Evolutionary conservation across 2,329 filamentous ascomycete species (phyloP), one percentile per base, ranked within the genome.

Genomic region (Orbilia brochopaga): DNA sequence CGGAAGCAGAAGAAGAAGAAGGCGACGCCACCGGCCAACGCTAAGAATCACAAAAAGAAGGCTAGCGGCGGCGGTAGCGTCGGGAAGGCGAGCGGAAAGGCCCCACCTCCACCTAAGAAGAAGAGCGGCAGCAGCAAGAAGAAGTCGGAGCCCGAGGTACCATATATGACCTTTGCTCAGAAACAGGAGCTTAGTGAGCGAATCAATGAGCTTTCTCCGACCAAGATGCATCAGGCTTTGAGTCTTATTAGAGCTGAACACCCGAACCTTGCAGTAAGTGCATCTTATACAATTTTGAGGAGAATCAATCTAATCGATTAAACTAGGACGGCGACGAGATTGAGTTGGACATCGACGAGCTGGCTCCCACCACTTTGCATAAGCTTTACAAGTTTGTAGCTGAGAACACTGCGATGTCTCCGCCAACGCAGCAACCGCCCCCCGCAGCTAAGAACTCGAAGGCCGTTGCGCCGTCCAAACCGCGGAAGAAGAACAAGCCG

Each of bases 111-210:
- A 24, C 80, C 78, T 76, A 76, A 76, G 69, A 73, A 67, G 32
- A 75, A 76, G 53, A 74, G 66, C 32, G 64, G 37, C 54, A 77
- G 78, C 66, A 27, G 27, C 24, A 72, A 64, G 35, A 82, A 86
- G 78, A 84, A 85, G 76, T 77, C 80, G 2, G 77, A 79, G 19
- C 67, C 74, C 51, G 65, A 69, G 67, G 74, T 80, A 73, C 78
- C 78, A 0, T 84, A 83, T 72, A 87, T 91, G 50, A 88, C 86
- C 6, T 86, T 88, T 69, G 84, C 88, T 2, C 92, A 99, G 80
- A 97, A 97, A 82, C 91, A 94, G 66, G 86, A 92, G 75, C 95
- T 99, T 66, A 93, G 91, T 1, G 88, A 89, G 67, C 90, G 90
- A 13, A 94, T 96, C 74, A 90, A 88, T 76, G 88, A 88, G 73